Base-by-base conservation (phyloP, 371 early-diverging fungal genomes). In the Chytridiales sp. region DNA sequence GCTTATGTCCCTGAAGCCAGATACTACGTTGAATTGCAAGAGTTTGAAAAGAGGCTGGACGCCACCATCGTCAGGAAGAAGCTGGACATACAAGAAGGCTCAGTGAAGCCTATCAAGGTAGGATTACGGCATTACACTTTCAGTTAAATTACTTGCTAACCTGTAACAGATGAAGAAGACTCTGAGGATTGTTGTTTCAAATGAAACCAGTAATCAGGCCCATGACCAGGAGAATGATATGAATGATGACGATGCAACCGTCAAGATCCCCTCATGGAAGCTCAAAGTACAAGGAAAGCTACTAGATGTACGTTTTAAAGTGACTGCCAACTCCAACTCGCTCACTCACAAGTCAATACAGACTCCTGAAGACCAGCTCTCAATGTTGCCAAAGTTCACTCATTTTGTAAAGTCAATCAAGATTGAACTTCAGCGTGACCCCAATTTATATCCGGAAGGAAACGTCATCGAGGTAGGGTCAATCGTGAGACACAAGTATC, bases 1-100 rank as follows among this genome's bases (percentile, higher is more conserved):
- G 74, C 87, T 0, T 87, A 88, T 73, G 87, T 95, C 11, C 97
- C 97, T 6, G 97, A 97, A 75, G 90, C 95, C 19, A 84, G 82
- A 48, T 69, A 93, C 40, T 95, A 93, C 72, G 81, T 79, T 17
- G 86, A 93, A 59, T 81, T 97, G 24, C 81, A 85, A 60, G 87
- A 91, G 27, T 84, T 89, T 61, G 98, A 97, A 75, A 88, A 86
- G 62, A 83, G 82, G 64, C 72, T 97, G 50, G 96, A 97, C 74
- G 86, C 89, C 0, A 87, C 87, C 35, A 90, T 96, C 49, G 82
- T 88, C 75, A 76, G 94, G 66, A 97, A 95, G 70, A 78, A 87
- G 42, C 68, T 95, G 50, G 95, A 95, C 56, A 77, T 93, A 58
- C 91, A 90, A 72, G 96, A 95, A 68, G 82, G 88, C 11, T 70